Evolutionary conservation across 176 grass and related monocot genomes (phyloP).

Genomic region (Microstegium vimineum): DNA sequence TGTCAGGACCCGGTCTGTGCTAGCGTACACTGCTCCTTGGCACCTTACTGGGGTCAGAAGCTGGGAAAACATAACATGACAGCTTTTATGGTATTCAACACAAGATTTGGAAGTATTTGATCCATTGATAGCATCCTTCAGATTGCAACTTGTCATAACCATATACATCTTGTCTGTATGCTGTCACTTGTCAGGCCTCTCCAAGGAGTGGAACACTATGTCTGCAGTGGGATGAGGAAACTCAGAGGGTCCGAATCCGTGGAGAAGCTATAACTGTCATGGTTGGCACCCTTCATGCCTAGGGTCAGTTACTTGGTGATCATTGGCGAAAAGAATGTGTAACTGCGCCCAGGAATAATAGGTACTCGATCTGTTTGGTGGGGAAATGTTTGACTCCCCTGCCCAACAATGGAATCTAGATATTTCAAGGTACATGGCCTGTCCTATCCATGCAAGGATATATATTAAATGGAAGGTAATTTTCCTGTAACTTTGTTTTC

Average conservation of each 20-base stretch:
- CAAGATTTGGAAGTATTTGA: neutral
- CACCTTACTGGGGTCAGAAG: constrained; percentile 59
- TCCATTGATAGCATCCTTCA: neutral
- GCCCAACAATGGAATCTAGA: neutral
- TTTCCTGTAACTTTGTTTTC: neutral
- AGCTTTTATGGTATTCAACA: constrained; percentile 40
- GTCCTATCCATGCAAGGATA: neutral
- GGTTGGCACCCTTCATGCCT: constrained; percentile 43
- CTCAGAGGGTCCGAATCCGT: constrained; percentile 39
- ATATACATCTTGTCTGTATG: neutral
- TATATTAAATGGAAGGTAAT: neutral
- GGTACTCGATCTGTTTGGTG: neutral
- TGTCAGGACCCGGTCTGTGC: constrained; percentile 59
- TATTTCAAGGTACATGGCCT: neutral
- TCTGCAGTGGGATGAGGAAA: constrained; percentile 43
- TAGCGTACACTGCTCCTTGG: constrained; percentile 50
- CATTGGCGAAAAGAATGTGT: neutral
- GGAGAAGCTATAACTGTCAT: constrained; percentile 60
- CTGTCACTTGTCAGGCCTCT: constrained; percentile 41
- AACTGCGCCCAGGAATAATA: neutral
- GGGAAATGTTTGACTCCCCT: neutral
- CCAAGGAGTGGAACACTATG: constrained; percentile 48
- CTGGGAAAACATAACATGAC: constrained; percentile 42
- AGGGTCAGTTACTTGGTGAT: neutral
- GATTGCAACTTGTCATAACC: neutral